Conservation (phyloP, 1,284 basidiomycete species). For the Clitocybe nebularis region DNA sequence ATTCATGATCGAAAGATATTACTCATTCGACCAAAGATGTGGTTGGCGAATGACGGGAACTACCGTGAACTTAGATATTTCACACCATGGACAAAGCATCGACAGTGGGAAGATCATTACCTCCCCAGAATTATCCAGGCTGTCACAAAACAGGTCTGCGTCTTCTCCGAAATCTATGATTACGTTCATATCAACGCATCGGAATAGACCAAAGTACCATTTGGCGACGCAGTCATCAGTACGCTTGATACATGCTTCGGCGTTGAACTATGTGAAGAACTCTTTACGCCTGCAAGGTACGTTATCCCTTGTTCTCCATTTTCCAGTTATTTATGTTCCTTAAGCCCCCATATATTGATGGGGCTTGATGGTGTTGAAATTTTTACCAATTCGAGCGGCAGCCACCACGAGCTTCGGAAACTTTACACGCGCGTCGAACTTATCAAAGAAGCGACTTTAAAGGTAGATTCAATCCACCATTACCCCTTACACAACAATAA, state of each 20-base stretch:
- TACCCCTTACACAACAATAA: neutral
- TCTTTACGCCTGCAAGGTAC: conserved; percentile 94
- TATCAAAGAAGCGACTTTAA: conserved; percentile 95
- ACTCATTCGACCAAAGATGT: conserved; percentile 97
- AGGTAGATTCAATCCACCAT: conserved; percentile 44
- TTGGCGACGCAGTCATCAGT: conserved; percentile 92
- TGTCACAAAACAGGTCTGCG: conserved; percentile 81
- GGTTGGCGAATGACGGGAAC: conserved; percentile 98
- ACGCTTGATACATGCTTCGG: conserved; percentile 96
- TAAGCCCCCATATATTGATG: conserved; percentile 93
- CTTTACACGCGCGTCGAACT: conserved; percentile 88
- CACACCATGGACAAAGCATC: conserved; percentile 91
- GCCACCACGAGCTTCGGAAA: conserved; percentile 96
- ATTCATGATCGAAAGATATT: conserved; percentile 84
- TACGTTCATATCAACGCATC: neutral
- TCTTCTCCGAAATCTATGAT: neutral
- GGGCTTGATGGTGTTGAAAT: conserved; percentile 98
- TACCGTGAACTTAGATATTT: conserved; percentile 97
- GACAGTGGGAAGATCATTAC: conserved; percentile 85
- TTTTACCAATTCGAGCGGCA: conserved; percentile 96
- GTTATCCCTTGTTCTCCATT: conserved; percentile 10
- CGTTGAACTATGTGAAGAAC: conserved; percentile 94
- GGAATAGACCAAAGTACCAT: conserved; percentile 77
- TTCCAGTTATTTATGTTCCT: too few relatives aligned
- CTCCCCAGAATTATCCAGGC: conserved; percentile 84